A percentile compares a stretch with the other conserved stretches of the same genome.
phyloP scores from a whole-genome alignment of 805 yeast genomes.

The Ogataea allantospora region DNA sequence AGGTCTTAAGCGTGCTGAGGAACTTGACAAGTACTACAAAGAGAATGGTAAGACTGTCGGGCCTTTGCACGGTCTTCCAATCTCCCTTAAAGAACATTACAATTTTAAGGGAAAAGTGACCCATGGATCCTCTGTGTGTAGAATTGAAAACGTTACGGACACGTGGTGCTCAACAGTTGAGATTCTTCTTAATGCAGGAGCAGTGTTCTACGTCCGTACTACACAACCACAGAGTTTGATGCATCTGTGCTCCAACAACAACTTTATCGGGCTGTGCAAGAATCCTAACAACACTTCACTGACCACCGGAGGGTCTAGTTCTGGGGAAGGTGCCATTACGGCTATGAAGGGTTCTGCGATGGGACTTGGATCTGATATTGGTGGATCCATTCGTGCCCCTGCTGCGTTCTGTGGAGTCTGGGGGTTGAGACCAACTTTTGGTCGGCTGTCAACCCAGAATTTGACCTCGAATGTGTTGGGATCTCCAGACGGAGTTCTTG shows the following conservation, averaged over 20 bases:
- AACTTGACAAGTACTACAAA: conserved; percentile 48
- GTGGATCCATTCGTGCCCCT: conserved; percentile 32
- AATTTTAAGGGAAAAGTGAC: conserved; percentile 50
- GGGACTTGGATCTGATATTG: conserved; percentile 10
- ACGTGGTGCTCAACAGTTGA: conserved; percentile 42
- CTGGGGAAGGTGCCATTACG: conserved; percentile 8
- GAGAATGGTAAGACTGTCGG: conserved; percentile 49
- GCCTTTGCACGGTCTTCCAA: conserved; percentile 63
- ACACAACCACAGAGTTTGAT: conserved; percentile 8
- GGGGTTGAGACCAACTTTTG: conserved; percentile 48
- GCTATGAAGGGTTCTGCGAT: conserved; percentile 9
- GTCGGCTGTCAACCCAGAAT: conserved; percentile 43
- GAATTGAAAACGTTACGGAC: conserved; percentile 39
- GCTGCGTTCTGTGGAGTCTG: conserved; percentile 53
- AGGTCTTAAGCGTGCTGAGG: conserved; percentile 47
- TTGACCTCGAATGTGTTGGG: conserved; percentile 43
- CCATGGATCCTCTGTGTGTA: conserved; percentile 47
- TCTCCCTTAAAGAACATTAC: conserved; percentile 60
- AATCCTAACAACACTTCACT: conserved; percentile 9
- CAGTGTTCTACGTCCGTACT: conserved; percentile 8
- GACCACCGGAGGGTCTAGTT: conserved; percentile 12
- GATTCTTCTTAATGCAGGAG: conserved; percentile 37
- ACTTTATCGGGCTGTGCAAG: conserved; percentile 9
- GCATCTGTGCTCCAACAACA: conserved; percentile 10
- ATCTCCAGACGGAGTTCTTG: conserved; percentile 45